These are phyloP conservation scores for Vitis rupestris DNA, from an alignment of 164 flowering plant genomes.

Conservation along the genomic window DNA sequence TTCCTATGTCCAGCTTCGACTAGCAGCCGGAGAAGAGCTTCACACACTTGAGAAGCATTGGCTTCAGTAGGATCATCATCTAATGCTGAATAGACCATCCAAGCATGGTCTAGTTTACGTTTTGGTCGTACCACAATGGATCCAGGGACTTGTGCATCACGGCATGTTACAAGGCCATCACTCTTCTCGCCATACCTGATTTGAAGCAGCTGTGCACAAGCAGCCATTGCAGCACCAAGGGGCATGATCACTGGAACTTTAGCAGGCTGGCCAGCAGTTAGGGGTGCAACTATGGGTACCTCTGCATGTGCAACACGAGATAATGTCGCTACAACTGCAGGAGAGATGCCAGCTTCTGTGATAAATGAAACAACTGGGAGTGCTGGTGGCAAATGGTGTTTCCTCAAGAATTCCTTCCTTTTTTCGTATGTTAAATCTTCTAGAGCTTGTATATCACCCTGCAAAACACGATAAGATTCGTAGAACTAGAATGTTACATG, in stretches of 20 bases:
- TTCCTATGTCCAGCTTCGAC: conserved; percentile 70
- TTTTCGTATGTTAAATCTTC: conserved; percentile 91
- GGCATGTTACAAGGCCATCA: conserved; percentile 90
- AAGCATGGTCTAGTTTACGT: conserved; percentile 86
- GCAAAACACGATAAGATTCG: conserved; percentile 16
- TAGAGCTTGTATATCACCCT: conserved; percentile 91
- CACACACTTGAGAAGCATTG: conserved; percentile 88
- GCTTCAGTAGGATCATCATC: conserved; percentile 69
- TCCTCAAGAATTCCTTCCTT: conserved; percentile 70
- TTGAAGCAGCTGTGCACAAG: conserved; percentile 85
- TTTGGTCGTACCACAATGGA: conserved; percentile 78
- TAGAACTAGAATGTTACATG: neutral
- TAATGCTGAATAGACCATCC: conserved; percentile 92
- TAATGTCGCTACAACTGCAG: conserved; percentile 75
- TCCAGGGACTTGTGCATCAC: conserved; percentile 97
- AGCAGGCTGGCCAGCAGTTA: conserved; percentile 44
- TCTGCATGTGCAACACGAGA: conserved; percentile 95
- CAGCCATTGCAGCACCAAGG: conserved; percentile 93
- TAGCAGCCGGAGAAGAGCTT: conserved; percentile 74
- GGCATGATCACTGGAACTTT: conserved; percentile 91
- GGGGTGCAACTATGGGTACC: conserved; percentile 52
- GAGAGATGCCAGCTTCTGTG: conserved; percentile 82
- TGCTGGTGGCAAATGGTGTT: conserved; percentile 66
- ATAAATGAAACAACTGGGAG: conserved; percentile 86
- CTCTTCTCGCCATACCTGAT: conserved; percentile 86